Percentiles rank a stretch among this genome's conserved stretches.
Evolutionary conservation across 1,284 basidiomycete species (phyloP).

Genomic region (Cronartium ribicola): DNA sequence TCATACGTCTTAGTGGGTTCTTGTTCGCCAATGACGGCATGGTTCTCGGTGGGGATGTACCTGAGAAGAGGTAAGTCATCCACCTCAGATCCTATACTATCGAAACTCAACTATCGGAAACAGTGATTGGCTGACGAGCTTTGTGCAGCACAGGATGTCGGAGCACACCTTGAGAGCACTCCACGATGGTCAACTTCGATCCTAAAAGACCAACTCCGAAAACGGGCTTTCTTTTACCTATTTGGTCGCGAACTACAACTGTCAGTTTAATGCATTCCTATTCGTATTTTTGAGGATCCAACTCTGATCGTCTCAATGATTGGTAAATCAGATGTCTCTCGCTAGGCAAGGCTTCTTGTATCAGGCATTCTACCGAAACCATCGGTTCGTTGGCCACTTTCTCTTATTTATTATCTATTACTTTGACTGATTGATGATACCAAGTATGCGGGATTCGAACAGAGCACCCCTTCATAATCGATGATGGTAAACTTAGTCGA

Average conservation of each 20-base stretch:
- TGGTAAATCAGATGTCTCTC: too few species aligned
- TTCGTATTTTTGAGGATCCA: too few species aligned
- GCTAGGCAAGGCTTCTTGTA: conserved; percentile 20
- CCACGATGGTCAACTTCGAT: conserved; percentile 20
- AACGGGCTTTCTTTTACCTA: conserved; percentile 22
- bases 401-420: not conserved
- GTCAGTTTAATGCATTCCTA: conserved; percentile 4
- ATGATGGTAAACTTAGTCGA: conserved; percentile 21
- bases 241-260: not conserved
- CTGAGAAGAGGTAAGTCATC: conserved; percentile 14
- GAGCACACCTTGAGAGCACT: conserved; percentile 11
- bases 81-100: too few species aligned
- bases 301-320: too few species aligned
- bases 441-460: not conserved
- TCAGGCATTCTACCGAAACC: conserved; percentile 7
- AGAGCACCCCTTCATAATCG: conserved; percentile 23
- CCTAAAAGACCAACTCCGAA: conserved; percentile 33
- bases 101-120: not conserved
- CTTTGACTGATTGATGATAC: not conserved
- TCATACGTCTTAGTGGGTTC: not conserved
- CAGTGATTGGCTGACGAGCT: not conserved
- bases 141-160: conserved; percentile 16
- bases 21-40: conserved; percentile 25
- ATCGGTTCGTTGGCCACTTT: conserved; percentile 8
- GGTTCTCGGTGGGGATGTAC: conserved; percentile 12